Percentiles rank a stretch among this genome's conserved stretches.
phyloP scores from a whole-genome alignment of 352 stramenopile species.

The Pythium inflatum region DNA sequence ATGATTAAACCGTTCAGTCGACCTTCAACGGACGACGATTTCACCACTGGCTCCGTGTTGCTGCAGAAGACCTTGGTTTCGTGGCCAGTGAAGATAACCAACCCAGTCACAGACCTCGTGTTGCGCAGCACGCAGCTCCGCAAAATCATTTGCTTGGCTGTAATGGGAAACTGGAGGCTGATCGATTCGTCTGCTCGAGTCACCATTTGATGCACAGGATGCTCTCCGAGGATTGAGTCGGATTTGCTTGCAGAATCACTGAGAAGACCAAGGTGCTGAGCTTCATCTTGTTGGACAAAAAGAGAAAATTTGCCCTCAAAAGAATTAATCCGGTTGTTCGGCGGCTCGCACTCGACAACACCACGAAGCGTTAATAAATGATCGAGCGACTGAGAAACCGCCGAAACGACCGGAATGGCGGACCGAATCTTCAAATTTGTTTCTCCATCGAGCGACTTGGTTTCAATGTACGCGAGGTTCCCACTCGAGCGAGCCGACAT shows the following conservation, averaged over 20 bases:
- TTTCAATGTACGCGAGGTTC: conserved; percentile 82
- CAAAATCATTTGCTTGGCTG: conserved; percentile 89
- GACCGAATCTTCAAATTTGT: conserved; percentile 87
- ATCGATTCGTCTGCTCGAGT: conserved; percentile 40
- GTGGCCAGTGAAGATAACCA: conserved; percentile 91
- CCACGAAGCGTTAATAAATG: conserved; percentile 55
- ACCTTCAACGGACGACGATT: conserved; percentile 79
- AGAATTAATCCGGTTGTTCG: conserved; percentile 85
- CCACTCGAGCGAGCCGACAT: conserved; percentile 27
- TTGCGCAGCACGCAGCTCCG: conserved; percentile 89
- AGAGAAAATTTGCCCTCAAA: conserved; percentile 81
- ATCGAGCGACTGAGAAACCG: no score
- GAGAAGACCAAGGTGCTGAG: conserved; percentile 39
- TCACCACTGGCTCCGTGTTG: conserved; percentile 76
- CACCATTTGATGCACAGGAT: conserved; percentile 36
- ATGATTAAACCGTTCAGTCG: conserved; percentile 77
- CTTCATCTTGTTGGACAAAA: conserved; percentile 42
- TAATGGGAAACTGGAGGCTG: conserved; percentile 61
- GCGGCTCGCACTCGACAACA: conserved; percentile 71
- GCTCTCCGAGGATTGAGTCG: conserved; percentile 5
- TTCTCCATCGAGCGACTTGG: conserved; percentile 84
- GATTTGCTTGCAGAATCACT: neutral
- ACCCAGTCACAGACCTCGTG: conserved; percentile 77
- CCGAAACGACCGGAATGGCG: conserved; percentile 66
- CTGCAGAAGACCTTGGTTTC: conserved; percentile 87